These are phyloP conservation scores for Penicillium subrubescens DNA, from an alignment of 495 filamentous ascomycete species.

Conservation along the genomic window DNA sequence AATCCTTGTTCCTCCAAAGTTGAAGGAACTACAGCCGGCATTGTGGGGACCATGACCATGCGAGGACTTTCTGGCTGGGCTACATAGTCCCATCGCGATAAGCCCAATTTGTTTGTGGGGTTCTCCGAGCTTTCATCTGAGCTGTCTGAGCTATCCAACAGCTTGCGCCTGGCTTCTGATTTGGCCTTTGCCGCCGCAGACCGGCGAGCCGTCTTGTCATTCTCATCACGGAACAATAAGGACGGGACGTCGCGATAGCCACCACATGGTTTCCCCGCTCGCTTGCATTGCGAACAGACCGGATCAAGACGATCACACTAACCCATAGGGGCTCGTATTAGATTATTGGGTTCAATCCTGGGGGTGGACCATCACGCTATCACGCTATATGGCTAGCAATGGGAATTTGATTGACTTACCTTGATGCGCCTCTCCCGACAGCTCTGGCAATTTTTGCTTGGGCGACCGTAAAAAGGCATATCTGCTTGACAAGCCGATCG, in stretches of 20 bases:
- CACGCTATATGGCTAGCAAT: neutral
- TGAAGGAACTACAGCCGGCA: constrained; percentile 13
- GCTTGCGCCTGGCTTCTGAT: constrained; percentile 12
- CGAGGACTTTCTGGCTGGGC: neutral
- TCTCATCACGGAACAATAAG: constrained; percentile 28
- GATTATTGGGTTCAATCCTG: neutral
- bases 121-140: neutral
- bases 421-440: constrained; percentile 30
- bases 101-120: neutral
- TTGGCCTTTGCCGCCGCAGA: constrained; percentile 21
- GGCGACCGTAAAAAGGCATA: constrained; percentile 30
- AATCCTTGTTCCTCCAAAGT: constrained; percentile 23
- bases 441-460: constrained; percentile 27
- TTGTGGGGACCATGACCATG: neutral
- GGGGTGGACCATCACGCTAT: neutral
- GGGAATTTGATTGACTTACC: constrained; percentile 5
- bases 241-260: constrained; percentile 27
- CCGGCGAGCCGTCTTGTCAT: constrained; percentile 23
- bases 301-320: constrained; percentile 31
- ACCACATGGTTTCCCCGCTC: constrained; percentile 27
- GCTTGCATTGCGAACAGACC: constrained; percentile 28
- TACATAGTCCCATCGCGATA: constrained; percentile 1
- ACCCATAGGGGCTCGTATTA: neutral
- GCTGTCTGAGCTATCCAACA: constrained; percentile 9
- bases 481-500: neutral